A percentile compares a stretch with the other conserved stretches of the same genome.
phyloP scores from a whole-genome alignment of 305 asterid species.

The Rubia occidens region DNA sequence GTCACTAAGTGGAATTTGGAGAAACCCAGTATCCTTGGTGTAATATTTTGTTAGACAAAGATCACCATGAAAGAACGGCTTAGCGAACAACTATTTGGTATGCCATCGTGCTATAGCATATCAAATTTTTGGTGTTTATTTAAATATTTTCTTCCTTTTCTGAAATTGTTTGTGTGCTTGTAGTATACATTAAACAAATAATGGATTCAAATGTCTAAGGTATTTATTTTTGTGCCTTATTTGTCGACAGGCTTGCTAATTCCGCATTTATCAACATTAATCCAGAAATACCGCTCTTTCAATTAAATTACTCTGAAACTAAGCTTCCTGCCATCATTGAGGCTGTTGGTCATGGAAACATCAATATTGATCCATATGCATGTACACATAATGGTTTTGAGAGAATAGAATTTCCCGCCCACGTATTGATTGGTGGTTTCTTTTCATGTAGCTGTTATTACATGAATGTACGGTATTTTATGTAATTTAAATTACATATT shows the following conservation, averaged over 20 bases:
- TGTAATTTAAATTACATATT: neutral
- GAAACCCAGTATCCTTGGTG: slow-evolving; percentile 60
- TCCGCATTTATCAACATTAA: slow-evolving; percentile 51
- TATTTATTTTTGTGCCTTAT: neutral
- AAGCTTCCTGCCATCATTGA: slow-evolving; percentile 66
- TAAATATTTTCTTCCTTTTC: too few species aligned
- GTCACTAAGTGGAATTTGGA: slow-evolving; percentile 35
- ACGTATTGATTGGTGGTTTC: slow-evolving; percentile 34
- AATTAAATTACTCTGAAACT: slow-evolving; percentile 58
- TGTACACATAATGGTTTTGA: slow-evolving; percentile 71
- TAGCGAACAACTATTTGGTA: too few species aligned
- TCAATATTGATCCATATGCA: slow-evolving; percentile 25
- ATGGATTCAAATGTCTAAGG: too few species aligned
- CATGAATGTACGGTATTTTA: neutral
- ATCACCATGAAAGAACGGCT: too few species aligned
- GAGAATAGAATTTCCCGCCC: slow-evolving; percentile 62
- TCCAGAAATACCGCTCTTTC: slow-evolving; percentile 67
- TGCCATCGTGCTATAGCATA: slow-evolving; percentile 7
- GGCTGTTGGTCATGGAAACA: slow-evolving; percentile 73
- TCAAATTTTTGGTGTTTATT: slow-evolving; percentile 45
- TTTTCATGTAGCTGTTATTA: too few species aligned
- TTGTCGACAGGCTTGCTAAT: slow-evolving; percentile 60
- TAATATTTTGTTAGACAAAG: slow-evolving; percentile 40
- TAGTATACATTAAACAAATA: too few species aligned
- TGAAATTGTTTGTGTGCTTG: too few species aligned